phyloP scores from a whole-genome alignment of 495 filamentous ascomycete genomes.

The Aspergillus nidulans region DNA sequence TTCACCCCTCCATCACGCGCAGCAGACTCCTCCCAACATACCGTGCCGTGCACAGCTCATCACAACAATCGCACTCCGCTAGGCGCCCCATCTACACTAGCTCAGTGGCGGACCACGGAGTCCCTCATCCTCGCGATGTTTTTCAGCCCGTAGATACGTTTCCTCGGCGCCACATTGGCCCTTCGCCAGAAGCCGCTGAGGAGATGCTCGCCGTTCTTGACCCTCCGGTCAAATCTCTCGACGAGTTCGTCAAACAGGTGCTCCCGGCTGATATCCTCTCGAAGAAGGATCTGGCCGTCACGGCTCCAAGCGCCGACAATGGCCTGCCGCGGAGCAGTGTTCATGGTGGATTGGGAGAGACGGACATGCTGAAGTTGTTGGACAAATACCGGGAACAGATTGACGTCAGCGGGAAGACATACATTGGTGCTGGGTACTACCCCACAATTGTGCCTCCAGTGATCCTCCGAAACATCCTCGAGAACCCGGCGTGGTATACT shows the following conservation, averaged over 20 bases:
- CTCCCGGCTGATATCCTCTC: constrained; percentile 82
- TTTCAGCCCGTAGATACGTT: constrained; percentile 63
- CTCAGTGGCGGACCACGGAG: constrained; percentile 38
- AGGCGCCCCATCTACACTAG: constrained; percentile 39
- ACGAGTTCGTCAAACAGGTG: constrained; percentile 87
- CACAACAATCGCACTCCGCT: constrained; percentile 23
- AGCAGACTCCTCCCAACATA: constrained; percentile 24
- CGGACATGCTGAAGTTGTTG: constrained; percentile 59
- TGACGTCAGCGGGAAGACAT: constrained; percentile 52
- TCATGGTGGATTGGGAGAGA: constrained; percentile 60
- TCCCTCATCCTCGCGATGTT: constrained; percentile 38
- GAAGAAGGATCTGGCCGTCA: constrained; percentile 47
- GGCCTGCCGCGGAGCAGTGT: constrained; percentile 41
- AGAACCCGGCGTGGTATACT: constrained; percentile 97
- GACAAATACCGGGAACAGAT: constrained; percentile 61
- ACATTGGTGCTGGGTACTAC: constrained; percentile 87
- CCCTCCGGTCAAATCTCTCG: constrained; percentile 67
- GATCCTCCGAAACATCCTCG: constrained; percentile 90
- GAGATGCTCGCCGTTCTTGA: constrained; percentile 81
- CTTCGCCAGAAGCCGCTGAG: constrained; percentile 63
- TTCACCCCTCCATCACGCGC: constrained; percentile 3
- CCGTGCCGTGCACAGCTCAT: constrained; percentile 26
- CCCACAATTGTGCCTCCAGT: constrained; percentile 83
- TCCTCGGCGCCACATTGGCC: constrained; percentile 87
- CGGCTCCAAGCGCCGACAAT: constrained; percentile 34